A percentile compares a stretch with the other conserved stretches of the same genome.
These are phyloP conservation scores for Fusarium ambrosium DNA, from an alignment of 2,329 filamentous ascomycete genomes.

Conservation along the genomic window DNA sequence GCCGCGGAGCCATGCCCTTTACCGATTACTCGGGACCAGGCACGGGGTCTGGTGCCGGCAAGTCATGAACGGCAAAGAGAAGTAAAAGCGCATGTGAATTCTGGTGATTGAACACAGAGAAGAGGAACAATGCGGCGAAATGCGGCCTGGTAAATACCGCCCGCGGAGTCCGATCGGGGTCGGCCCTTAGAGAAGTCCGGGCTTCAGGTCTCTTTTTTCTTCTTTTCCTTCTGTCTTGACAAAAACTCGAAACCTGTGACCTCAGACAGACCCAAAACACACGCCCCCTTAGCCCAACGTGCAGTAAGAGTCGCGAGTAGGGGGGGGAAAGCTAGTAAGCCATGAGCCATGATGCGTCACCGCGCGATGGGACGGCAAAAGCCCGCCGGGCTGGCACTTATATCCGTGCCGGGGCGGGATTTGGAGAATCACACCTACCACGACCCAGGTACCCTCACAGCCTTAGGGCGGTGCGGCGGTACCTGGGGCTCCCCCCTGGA, in stretches of 20 bases:
- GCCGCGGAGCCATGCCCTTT: slow-evolving; percentile 6
- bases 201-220: neutral
- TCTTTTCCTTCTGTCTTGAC: neutral
- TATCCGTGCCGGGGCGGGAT: slow-evolving; percentile 32
- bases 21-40: slow-evolving; percentile 33
- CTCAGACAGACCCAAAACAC: slow-evolving; percentile 13
- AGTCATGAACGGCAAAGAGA: slow-evolving; percentile 18
- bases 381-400: slow-evolving; percentile 25
- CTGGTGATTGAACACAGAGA: neutral
- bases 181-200: slow-evolving; percentile 46
- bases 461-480: neutral
- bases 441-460: neutral
- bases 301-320: neutral
- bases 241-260: slow-evolving; percentile 11
- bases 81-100: neutral
- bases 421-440: neutral
- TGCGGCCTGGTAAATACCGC: slow-evolving; percentile 18
- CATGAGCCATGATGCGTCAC: slow-evolving; percentile 23
- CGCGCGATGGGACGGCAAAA: slow-evolving; percentile 18
- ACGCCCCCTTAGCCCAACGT: slow-evolving; percentile 7
- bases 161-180: slow-evolving; percentile 46
- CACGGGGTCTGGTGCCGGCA: slow-evolving; percentile 25
- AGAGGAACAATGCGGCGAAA: slow-evolving; percentile 8
- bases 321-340: neutral
- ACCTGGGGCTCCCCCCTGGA: slow-evolving; percentile 11